Evolutionary conservation across 805 yeast genomes (phyloP).

Genomic region (Nakazawaea ernobii): DNA sequence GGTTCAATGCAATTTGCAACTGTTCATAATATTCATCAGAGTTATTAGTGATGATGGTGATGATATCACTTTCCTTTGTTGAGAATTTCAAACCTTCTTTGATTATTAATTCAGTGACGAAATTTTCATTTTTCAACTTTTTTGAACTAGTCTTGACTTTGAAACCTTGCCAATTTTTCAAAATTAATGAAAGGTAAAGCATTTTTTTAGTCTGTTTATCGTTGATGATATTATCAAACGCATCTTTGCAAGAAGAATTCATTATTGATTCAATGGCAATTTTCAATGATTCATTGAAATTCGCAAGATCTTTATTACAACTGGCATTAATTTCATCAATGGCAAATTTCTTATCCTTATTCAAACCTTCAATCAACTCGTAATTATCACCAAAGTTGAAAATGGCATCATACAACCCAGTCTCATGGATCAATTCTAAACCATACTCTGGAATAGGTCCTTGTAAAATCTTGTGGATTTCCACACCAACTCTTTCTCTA

Average conservation of each 20-base stretch:
- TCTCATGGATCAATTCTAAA: conserved; percentile 47
- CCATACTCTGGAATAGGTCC: conserved; percentile 62
- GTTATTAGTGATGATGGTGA: conserved; percentile 37
- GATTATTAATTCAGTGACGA: conserved; percentile 46
- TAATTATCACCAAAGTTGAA: conserved; percentile 38
- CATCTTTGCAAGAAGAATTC: conserved; percentile 3
- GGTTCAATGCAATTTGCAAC: conserved; percentile 21
- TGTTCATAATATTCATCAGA: conserved; percentile 20
- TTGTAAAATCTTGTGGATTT: conserved; percentile 70
- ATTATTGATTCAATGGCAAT: conserved; percentile 10
- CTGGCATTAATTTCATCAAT: conserved; percentile 17
- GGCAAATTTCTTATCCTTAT: conserved; percentile 14
- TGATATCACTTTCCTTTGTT: conserved; percentile 45
- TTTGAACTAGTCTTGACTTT: conserved; percentile 34
- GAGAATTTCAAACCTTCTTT: conserved; percentile 70
- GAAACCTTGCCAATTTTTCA: conserved; percentile 43
- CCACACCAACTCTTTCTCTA: conserved; percentile 85
- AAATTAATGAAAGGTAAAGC: conserved; percentile 44
- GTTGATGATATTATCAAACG: conserved; percentile 3
- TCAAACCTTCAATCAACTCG: conserved; percentile 15
- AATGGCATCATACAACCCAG: conserved; percentile 51
- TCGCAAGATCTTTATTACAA: conserved; percentile 16
- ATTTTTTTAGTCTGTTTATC: conserved; percentile 18
- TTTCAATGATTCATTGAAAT: conserved; percentile 7
- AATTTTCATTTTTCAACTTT: conserved; percentile 20